phyloP scores from a whole-genome alignment of 306 rosid species.

The Albizia julibrissin region DNA sequence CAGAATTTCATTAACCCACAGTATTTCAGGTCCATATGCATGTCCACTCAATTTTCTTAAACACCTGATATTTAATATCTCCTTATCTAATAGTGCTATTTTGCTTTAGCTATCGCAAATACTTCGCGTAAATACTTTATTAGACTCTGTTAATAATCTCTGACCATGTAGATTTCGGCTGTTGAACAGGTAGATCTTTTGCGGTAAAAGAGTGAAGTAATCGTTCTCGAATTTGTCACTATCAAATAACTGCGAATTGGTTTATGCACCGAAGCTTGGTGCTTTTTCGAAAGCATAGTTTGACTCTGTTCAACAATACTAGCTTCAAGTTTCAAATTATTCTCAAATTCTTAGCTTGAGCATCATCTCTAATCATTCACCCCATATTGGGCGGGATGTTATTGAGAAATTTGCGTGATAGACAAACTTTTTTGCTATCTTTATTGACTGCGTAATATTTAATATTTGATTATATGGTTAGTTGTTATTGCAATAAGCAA shows the following conservation, averaged over 20 bases:
- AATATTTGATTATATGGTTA: not conserved
- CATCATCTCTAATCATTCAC: conserved; percentile 1
- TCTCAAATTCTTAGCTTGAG: not conserved
- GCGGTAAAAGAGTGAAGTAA: not conserved
- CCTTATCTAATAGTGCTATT: not conserved
- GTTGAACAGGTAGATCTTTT: not conserved
- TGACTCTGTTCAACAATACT: not conserved
- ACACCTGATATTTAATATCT: not conserved
- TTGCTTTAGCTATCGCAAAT: not conserved
- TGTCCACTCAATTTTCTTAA: not conserved
- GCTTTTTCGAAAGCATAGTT: not conserved
- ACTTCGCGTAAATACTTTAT: not conserved
- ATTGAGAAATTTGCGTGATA: not conserved
- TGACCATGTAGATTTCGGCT: not conserved
- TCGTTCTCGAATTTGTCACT: not conserved
- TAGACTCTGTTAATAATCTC: not conserved
- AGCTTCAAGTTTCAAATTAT: not conserved
- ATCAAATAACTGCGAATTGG: not conserved
- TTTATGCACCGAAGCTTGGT: not conserved
- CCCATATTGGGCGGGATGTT: not conserved
- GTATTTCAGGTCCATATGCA: not conserved
- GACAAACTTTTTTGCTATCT: not conserved
- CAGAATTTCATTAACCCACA: not conserved
- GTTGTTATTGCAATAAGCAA: not conserved
- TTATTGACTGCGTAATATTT: not conserved